A percentile compares a stretch with the other conserved stretches of the same genome.
Conservation (phyloP, 768 basidiomycete species). For the Trametes punicea region DNA sequence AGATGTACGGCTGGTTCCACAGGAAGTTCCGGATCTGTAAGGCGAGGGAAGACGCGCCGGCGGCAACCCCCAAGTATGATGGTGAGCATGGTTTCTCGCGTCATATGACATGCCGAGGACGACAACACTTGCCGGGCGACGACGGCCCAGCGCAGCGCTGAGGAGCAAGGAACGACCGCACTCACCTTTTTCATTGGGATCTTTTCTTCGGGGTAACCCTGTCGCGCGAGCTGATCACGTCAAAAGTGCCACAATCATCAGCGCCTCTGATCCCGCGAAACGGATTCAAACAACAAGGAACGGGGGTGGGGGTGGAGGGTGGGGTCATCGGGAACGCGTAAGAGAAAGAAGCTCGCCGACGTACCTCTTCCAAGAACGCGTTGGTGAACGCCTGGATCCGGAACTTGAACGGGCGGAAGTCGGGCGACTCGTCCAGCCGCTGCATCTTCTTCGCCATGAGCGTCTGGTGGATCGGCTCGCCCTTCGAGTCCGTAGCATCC, state of each 20-base stretch:
- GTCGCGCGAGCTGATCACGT: slow-evolving; percentile 60
- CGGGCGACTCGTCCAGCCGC: slow-evolving; percentile 90
- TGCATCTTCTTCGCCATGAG: slow-evolving; percentile 99
- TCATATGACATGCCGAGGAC: slow-evolving; percentile 8
- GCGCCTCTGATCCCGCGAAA: slow-evolving; percentile 5
- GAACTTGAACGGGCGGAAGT: slow-evolving; percentile 99
- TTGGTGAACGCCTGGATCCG: slow-evolving; percentile 97
- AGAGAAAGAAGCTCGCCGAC: slow-evolving; percentile 16
- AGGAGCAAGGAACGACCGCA: slow-evolving; percentile 14
- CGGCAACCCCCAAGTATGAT: not conserved
- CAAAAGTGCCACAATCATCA: slow-evolving; percentile 3
- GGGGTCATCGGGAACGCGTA: not conserved
- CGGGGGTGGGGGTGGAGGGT: not conserved
- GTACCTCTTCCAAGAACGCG: slow-evolving; percentile 88
- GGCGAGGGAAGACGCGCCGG: not conserved
- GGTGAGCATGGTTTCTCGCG: slow-evolving; percentile 6
- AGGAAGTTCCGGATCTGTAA: slow-evolving; percentile 86
- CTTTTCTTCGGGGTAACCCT: slow-evolving; percentile 91
- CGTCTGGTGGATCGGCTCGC: slow-evolving; percentile 95
- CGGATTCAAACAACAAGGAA: not conserved
- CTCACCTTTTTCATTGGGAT: slow-evolving; percentile 94
- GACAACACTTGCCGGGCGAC: not conserved
- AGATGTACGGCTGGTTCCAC: slow-evolving; percentile 91
- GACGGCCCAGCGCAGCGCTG: not conserved
- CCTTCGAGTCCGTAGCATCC: slow-evolving; percentile 90